Evolutionary conservation across 2,329 filamentous ascomycete genomes (phyloP).

Genomic region (Aureobasidium sp.): DNA sequence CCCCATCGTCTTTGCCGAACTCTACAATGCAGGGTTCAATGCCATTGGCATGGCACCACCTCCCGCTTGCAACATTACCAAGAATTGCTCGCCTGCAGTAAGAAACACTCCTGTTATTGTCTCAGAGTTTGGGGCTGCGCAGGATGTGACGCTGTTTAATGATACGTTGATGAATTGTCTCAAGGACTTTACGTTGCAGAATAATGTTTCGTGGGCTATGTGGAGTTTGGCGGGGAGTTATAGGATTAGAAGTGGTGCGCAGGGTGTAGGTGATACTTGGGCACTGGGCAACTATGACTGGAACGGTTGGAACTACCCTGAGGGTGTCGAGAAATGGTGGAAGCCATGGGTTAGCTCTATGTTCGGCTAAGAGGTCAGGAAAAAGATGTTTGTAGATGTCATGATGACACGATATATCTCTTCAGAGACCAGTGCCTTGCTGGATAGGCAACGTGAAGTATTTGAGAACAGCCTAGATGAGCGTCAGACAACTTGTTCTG

Average conservation of each 20-base stretch:
- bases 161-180: constrained; percentile 40
- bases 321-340: constrained; percentile 41
- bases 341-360: constrained; percentile 42
- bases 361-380: constrained; percentile 12
- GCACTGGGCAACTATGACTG: constrained; percentile 40
- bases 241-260: constrained; percentile 36
- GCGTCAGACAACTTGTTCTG: neutral
- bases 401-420: no score
- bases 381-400: no score
- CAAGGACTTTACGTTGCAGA: constrained; percentile 35
- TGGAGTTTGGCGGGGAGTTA: constrained; percentile 43
- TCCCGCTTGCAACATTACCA: constrained; percentile 26
- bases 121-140: constrained; percentile 29
- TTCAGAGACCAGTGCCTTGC: no score
- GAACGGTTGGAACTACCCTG: constrained; percentile 38
- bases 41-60: constrained; percentile 30
- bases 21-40: constrained; percentile 45
- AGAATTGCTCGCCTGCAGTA: constrained; percentile 26
- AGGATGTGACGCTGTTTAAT: constrained; percentile 33
- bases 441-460: no score
- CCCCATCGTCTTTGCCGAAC: constrained; percentile 37
- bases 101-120: constrained; percentile 29
- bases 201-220: constrained; percentile 42
- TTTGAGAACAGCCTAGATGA: no score
- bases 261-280: constrained; percentile 41